Evolutionary conservation across 352 stramenopile species (phyloP).

Genomic region (Phytophthora citrophthora): DNA sequence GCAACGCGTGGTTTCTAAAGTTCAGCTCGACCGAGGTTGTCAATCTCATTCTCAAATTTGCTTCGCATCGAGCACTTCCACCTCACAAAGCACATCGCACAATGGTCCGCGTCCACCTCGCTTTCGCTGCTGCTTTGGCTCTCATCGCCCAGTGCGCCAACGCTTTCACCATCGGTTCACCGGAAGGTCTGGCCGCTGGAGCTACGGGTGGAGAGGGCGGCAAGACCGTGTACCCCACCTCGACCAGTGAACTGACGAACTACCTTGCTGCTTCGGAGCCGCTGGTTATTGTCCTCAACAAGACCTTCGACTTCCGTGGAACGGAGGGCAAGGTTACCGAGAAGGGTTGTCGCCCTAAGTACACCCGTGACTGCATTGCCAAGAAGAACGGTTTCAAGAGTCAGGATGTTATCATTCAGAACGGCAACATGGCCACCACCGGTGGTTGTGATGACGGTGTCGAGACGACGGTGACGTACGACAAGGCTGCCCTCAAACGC

Average conservation of each 20-base stretch:
- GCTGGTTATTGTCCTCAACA: slow-evolving; percentile 40
- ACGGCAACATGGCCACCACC: slow-evolving; percentile 46
- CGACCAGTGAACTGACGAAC: slow-evolving; percentile 30
- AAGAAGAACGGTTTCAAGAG: slow-evolving; percentile 52
- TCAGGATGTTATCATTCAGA: slow-evolving; percentile 51
- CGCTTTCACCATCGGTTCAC: slow-evolving; percentile 23
- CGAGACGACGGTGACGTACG: slow-evolving; percentile 26
- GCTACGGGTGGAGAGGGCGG: slow-evolving; percentile 38
- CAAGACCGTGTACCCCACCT: slow-evolving; percentile 34
- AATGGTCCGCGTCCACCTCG: slow-evolving; percentile 18
- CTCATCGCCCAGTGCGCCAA: slow-evolving; percentile 10
- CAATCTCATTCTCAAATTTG: slow-evolving; percentile 26
- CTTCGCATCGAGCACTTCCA: slow-evolving; percentile 10
- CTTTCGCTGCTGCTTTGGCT: slow-evolving; percentile 7
- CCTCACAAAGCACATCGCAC: not conserved
- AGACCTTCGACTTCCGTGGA: slow-evolving; percentile 47
- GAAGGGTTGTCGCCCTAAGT: slow-evolving; percentile 36
- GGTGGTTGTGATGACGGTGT: slow-evolving; percentile 47
- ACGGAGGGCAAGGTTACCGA: slow-evolving; percentile 45
- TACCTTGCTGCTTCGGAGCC: slow-evolving; percentile 29
- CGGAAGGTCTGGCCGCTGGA: slow-evolving; percentile 29
- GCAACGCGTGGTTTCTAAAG: not conserved
- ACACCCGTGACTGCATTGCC: slow-evolving; percentile 41
- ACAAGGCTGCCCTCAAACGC: slow-evolving; percentile 31
- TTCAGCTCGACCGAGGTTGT: not conserved